phyloP scores from a whole-genome alignment of 2,329 filamentous ascomycete genomes.

The Pseudocercospora musae region DNA sequence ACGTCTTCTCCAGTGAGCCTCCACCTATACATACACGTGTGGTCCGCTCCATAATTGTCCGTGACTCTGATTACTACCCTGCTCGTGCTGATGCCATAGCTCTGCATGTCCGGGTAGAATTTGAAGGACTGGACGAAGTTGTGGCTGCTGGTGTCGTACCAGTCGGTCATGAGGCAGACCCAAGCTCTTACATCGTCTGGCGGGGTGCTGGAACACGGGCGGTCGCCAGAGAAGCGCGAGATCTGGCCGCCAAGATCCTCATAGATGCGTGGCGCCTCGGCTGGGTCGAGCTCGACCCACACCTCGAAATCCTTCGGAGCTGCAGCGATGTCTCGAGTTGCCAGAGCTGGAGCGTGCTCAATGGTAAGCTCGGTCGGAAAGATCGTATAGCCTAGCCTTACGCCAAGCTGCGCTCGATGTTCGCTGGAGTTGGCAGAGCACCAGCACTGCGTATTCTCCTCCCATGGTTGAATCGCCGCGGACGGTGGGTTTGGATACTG shows the following conservation, averaged over 20 bases:
- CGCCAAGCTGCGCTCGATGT: constrained; percentile 61
- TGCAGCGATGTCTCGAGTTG: constrained; percentile 38
- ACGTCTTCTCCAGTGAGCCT: constrained; percentile 39
- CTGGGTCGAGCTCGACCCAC: constrained; percentile 39
- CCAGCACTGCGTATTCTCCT: constrained; percentile 83
- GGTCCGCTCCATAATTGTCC: constrained; percentile 44
- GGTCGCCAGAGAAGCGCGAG: constrained; percentile 18
- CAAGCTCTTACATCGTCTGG: constrained; percentile 28
- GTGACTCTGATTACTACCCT: constrained; percentile 41
- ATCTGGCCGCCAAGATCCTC: constrained; percentile 7
- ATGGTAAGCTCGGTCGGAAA: constrained; percentile 42
- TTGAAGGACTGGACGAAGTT: constrained; percentile 44
- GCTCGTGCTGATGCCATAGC: constrained; percentile 30
- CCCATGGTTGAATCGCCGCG: constrained; percentile 65
- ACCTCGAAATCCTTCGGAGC: constrained; percentile 46
- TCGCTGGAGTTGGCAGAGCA: constrained; percentile 57
- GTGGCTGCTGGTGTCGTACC: constrained; percentile 41
- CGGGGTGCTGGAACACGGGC: constrained; percentile 10
- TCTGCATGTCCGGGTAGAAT: constrained; percentile 30
- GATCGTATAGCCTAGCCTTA: constrained; percentile 43
- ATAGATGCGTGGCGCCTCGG: constrained; percentile 19
- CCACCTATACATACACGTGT: constrained; percentile 48
- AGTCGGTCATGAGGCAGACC: constrained; percentile 41
- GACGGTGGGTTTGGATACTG: constrained; percentile 19
- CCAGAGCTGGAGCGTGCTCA: constrained; percentile 45